Evolutionary conservation across 2,329 filamentous ascomycete genomes (phyloP).

Genomic region (Neophaeococcomyces mojaviensis): DNA sequence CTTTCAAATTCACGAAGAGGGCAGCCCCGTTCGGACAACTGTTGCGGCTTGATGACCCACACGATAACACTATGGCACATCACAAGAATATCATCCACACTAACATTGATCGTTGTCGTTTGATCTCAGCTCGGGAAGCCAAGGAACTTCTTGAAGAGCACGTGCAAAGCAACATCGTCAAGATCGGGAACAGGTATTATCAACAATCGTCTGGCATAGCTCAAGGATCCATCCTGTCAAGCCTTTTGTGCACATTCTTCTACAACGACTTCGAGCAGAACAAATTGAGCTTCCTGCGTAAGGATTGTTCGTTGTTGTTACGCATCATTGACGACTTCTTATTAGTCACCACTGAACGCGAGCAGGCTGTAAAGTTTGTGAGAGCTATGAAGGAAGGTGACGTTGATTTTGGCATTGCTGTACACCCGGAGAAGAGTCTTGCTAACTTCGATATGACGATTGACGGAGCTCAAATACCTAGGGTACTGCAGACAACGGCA

Average conservation of each 20-base stretch:
- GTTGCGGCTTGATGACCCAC: slow-evolving; percentile 8
- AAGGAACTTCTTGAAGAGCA: slow-evolving; percentile 69
- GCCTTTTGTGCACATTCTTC: slow-evolving; percentile 87
- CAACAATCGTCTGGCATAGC: slow-evolving; percentile 84
- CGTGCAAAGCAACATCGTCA: slow-evolving; percentile 76
- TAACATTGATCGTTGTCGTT: slow-evolving; percentile 55
- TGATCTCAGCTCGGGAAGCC: slow-evolving; percentile 52
- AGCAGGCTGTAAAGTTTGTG: slow-evolving; percentile 65
- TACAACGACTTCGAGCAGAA: slow-evolving; percentile 77
- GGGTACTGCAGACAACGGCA: slow-evolving; percentile 35
- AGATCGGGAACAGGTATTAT: slow-evolving; percentile 81
- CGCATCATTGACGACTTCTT: slow-evolving; percentile 90
- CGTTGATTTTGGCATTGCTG: slow-evolving; percentile 68
- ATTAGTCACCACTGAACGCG: slow-evolving; percentile 64
- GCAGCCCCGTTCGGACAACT: slow-evolving; percentile 13
- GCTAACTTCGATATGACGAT: slow-evolving; percentile 69
- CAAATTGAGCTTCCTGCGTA: slow-evolving; percentile 58
- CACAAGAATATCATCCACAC: slow-evolving; percentile 66
- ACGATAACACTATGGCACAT: slow-evolving; percentile 12
- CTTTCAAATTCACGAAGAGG: slow-evolving; percentile 18
- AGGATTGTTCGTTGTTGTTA: slow-evolving; percentile 56
- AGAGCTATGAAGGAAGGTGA: slow-evolving; percentile 72
- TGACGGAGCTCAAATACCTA: slow-evolving; percentile 45
- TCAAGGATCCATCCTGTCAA: slow-evolving; percentile 83
- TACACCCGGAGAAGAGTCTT: slow-evolving; percentile 72